phyloP scores from a whole-genome alignment of 2,329 filamentous ascomycete genomes.

The Drechmeria coniospora region DNA sequence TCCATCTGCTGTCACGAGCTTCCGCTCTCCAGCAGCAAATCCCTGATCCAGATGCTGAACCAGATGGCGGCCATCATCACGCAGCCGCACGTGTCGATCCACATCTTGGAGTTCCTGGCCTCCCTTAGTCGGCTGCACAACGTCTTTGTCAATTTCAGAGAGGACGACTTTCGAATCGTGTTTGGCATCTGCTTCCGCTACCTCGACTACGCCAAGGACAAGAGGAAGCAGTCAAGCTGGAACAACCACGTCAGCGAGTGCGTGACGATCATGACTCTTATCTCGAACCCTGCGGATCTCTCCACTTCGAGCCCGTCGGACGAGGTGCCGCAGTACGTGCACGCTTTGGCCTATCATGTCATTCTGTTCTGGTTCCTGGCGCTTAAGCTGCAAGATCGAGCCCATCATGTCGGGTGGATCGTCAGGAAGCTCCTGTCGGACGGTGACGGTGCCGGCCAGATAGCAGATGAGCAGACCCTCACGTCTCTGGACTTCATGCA shows the following conservation, averaged over 20 bases:
- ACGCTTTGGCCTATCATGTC: slow-evolving; percentile 84
- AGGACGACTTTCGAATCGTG: slow-evolving; percentile 84
- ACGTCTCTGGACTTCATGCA: slow-evolving; percentile 95
- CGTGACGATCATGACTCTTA: slow-evolving; percentile 12
- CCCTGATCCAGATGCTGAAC: slow-evolving; percentile 70
- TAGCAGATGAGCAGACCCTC: slow-evolving; percentile 79
- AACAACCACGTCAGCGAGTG: slow-evolving; percentile 30
- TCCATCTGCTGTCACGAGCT: slow-evolving; percentile 93
- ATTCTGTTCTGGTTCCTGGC: slow-evolving; percentile 96
- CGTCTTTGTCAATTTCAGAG: slow-evolving; percentile 74
- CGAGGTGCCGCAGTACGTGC: slow-evolving; percentile 83
- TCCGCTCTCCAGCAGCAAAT: slow-evolving; percentile 72
- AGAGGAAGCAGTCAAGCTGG: slow-evolving; percentile 31
- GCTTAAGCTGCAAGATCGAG: slow-evolving; percentile 68
- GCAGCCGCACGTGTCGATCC: slow-evolving; percentile 77
- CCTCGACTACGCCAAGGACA: slow-evolving; percentile 71
- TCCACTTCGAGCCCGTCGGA: slow-evolving; percentile 30
- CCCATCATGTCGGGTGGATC: slow-evolving; percentile 79
- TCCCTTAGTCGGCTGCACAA: slow-evolving; percentile 72
- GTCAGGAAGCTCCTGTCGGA: slow-evolving; percentile 74
- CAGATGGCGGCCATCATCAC: slow-evolving; percentile 96
- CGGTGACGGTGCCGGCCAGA: slow-evolving; percentile 49
- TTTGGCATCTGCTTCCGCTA: slow-evolving; percentile 94
- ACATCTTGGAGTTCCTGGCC: slow-evolving; percentile 91
- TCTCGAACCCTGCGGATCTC: slow-evolving; percentile 7